Evolutionary conservation across 495 filamentous ascomycete genomes (phyloP).

Genomic region (Tuber brumale): DNA sequence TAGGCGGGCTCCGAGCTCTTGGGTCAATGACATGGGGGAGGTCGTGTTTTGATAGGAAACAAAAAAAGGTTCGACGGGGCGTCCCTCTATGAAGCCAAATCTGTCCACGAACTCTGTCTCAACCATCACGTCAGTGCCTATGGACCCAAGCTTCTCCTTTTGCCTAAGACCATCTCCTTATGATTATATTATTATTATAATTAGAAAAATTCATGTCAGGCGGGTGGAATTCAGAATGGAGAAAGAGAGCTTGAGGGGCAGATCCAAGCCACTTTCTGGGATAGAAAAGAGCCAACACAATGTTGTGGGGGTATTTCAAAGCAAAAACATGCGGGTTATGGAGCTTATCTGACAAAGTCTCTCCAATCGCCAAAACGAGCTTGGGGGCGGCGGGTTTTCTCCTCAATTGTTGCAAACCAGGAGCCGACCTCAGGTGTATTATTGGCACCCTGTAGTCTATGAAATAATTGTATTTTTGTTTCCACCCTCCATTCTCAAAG

Average conservation of each 20-base stretch:
- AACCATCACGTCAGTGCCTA: background rate
- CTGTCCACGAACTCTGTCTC: background rate
- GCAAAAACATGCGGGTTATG: background rate
- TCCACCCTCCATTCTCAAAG: background rate
- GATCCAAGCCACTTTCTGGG: background rate
- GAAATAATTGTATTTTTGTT: background rate
- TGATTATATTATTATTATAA: too few relatives aligned
- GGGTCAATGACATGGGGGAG: background rate
- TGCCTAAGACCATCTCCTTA: accelerated
- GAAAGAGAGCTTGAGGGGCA: background rate
- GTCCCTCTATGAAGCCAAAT: background rate
- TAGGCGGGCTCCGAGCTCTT: background rate
- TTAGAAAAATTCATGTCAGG: background rate
- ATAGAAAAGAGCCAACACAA: background rate
- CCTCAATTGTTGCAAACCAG: background rate
- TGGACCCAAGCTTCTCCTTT: background rate
- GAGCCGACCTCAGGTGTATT: background rate
- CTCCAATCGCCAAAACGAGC: background rate
- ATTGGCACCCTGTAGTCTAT: background rate
- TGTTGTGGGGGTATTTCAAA: background rate
- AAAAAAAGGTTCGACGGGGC: background rate
- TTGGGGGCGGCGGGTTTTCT: background rate
- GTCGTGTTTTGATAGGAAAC: background rate
- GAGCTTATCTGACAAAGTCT: background rate
- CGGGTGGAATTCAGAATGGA: background rate